Percentiles rank a stretch among this genome's conserved stretches.
phyloP scores from a whole-genome alignment of 768 basidiomycete species.

The Lanmaoa rubissima region DNA sequence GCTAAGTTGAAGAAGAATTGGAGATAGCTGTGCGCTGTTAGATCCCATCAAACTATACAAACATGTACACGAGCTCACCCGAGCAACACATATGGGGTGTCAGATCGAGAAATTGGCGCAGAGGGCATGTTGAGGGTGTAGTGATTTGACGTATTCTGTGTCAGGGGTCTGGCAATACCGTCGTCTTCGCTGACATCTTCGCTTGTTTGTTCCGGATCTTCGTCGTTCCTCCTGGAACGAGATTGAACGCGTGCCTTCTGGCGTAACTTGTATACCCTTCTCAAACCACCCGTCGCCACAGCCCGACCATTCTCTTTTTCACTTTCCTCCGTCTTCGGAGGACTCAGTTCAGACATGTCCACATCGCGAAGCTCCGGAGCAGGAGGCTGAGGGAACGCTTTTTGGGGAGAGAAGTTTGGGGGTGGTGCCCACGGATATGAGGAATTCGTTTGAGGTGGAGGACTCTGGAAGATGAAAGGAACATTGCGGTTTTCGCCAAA shows the following conservation, averaged over 20 bases:
- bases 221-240: slow-evolving; percentile 21
- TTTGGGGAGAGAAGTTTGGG: slow-evolving; percentile 54
- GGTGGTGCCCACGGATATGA: slow-evolving; percentile 68
- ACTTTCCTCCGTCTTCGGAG: slow-evolving; percentile 45
- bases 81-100: slow-evolving; percentile 77
- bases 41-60: slow-evolving; percentile 14
- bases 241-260: slow-evolving; percentile 43
- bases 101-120: slow-evolving; percentile 52
- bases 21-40: slow-evolving; percentile 59
- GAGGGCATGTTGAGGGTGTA: slow-evolving; percentile 82
- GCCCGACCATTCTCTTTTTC: slow-evolving; percentile 42
- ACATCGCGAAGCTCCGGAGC: slow-evolving; percentile 58
- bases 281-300: slow-evolving; percentile 64
- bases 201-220: slow-evolving; percentile 38
- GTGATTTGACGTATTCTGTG: slow-evolving; percentile 67
- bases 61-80: slow-evolving; percentile 53
- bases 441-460: slow-evolving; percentile 41
- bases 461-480: slow-evolving; percentile 70
- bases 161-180: slow-evolving; percentile 37
- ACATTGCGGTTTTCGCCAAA: slow-evolving; percentile 67
- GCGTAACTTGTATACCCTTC: slow-evolving; percentile 63
- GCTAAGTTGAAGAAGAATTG: slow-evolving; percentile 94
- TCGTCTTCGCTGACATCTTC: slow-evolving; percentile 51
- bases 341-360: slow-evolving; percentile 74
- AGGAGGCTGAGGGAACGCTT: slow-evolving; percentile 51